These are phyloP conservation scores for Mycena epipterygia DNA, from an alignment of 768 basidiomycete genomes.

Conservation along the genomic window DNA sequence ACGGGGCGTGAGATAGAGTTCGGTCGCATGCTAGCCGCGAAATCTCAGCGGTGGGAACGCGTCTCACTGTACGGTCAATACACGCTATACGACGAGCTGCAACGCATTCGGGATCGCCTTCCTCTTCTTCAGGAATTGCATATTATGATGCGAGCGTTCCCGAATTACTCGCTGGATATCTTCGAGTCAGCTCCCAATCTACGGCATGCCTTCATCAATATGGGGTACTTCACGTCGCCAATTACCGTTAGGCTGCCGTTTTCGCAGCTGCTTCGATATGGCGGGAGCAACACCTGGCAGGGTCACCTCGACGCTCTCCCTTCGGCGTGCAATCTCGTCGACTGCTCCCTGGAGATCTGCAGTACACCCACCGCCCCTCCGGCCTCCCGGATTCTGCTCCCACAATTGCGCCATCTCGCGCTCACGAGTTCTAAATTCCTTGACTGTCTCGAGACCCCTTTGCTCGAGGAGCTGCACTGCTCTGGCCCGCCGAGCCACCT, in stretches of 20 bases:
- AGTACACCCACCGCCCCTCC: background rate
- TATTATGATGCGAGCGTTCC: background rate
- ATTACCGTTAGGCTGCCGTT: background rate
- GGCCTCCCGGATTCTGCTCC: background rate
- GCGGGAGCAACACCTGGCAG: slow-evolving; percentile 6
- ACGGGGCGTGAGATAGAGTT: background rate
- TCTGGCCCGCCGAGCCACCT: background rate
- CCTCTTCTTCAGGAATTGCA: background rate
- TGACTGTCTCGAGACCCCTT: slow-evolving; percentile 11
- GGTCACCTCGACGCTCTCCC: background rate
- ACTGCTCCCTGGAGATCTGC: slow-evolving; percentile 8
- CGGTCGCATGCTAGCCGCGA: background rate
- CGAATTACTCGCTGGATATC: background rate
- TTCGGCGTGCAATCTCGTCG: background rate
- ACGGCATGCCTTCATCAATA: background rate
- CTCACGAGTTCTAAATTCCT: background rate
- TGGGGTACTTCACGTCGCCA: background rate
- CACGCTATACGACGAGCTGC: background rate
- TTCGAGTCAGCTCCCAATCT: slow-evolving; percentile 3
- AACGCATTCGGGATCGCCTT: background rate
- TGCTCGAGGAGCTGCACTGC: slow-evolving; percentile 16
- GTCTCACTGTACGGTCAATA: background rate
- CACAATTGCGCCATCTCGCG: slow-evolving; percentile 2
- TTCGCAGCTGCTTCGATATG: slow-evolving; percentile 3
- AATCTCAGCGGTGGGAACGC: background rate